phyloP scores from a whole-genome alignment of 2,329 filamentous ascomycete species.

The Colletotrichum sp. region DNA sequence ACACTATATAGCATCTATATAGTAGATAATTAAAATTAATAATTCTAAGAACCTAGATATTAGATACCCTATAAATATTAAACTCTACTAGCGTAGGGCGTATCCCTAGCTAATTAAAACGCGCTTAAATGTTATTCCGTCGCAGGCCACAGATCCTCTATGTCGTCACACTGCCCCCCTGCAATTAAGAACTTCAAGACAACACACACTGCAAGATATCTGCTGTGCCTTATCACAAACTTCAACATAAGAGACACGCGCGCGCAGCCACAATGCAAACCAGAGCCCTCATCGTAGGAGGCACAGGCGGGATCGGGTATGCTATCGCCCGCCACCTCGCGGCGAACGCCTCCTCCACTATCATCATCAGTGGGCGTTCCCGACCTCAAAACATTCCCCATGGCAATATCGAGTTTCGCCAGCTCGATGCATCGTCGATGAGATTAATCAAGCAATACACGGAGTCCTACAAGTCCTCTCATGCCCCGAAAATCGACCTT shows the following conservation, averaged over 20 bases:
- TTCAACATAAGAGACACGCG: not conserved
- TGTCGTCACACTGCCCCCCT: not conserved
- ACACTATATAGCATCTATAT: too few relatives aligned
- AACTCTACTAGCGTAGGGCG: too few relatives aligned
- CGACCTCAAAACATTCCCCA: conserved; percentile 33
- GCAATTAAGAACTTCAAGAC: rapidly evolving
- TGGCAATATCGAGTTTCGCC: conserved; percentile 35
- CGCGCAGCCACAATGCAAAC: not conserved
- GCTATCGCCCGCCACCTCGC: conserved; percentile 38
- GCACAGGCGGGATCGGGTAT: conserved; percentile 39
- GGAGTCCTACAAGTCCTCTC: conserved; percentile 26
- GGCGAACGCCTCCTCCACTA: conserved; percentile 25
- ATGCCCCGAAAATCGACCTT: conserved; percentile 36
- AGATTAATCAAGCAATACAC: conserved; percentile 37
- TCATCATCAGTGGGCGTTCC: conserved; percentile 38
- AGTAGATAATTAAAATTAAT: too few relatives aligned
- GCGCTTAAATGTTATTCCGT: too few relatives aligned
- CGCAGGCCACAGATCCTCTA: too few relatives aligned
- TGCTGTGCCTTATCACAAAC: rapidly evolving
- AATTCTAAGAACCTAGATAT: too few relatives aligned
- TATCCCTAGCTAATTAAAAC: too few relatives aligned
- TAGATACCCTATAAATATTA: too few relatives aligned
- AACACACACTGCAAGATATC: not conserved
- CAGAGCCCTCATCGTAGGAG: conserved; percentile 35
- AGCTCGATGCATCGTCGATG: conserved; percentile 39